Percentiles rank a stretch among this genome's conserved stretches.
Evolutionary conservation across 2,329 filamentous ascomycete species (phyloP).

Genomic region (Trichophyton schoenleinii): DNA sequence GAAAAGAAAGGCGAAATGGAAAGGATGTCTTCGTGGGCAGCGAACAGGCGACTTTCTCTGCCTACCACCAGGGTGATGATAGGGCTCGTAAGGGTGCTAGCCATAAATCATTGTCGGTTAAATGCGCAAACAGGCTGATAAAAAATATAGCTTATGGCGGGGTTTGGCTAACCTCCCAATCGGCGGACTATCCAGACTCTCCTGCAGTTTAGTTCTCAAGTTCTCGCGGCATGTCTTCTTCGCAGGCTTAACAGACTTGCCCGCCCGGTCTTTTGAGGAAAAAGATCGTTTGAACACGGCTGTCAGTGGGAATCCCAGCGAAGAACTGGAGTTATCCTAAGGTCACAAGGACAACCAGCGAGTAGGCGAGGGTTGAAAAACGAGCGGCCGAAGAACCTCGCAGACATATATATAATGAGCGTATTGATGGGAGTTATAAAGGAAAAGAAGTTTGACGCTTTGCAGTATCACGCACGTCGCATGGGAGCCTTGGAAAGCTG

Average conservation of each 20-base stretch:
- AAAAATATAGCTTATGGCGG: constrained; percentile 2
- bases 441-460: constrained; percentile 25
- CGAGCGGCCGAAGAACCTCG: constrained; percentile 23
- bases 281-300: constrained; percentile 91
- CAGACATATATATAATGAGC: constrained; percentile 16
- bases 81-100: constrained; percentile 47
- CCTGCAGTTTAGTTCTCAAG: constrained; percentile 76
- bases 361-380: constrained; percentile 19
- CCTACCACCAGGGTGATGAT: constrained; percentile 83
- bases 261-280: constrained; percentile 69
- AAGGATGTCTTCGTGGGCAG: constrained; percentile 87
- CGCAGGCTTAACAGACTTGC: constrained; percentile 68
- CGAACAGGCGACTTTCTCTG: constrained; percentile 75
- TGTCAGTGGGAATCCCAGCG: constrained; percentile 26
- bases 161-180: constrained; percentile 36
- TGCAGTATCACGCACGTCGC: constrained; percentile 41
- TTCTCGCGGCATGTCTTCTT: constrained; percentile 68
- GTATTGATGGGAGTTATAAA: constrained; percentile 25
- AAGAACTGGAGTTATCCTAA: constrained; percentile 16
- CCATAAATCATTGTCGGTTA: not conserved
- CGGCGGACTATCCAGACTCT: constrained; percentile 55
- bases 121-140: not conserved
- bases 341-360: constrained; percentile 23
- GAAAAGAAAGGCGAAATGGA: constrained; percentile 75
- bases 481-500: constrained; percentile 45